Evolutionary conservation across 2,329 filamentous ascomycete genomes (phyloP), one percentile per base, ranked within the genome.

Genomic region (Alternaria sp.): DNA sequence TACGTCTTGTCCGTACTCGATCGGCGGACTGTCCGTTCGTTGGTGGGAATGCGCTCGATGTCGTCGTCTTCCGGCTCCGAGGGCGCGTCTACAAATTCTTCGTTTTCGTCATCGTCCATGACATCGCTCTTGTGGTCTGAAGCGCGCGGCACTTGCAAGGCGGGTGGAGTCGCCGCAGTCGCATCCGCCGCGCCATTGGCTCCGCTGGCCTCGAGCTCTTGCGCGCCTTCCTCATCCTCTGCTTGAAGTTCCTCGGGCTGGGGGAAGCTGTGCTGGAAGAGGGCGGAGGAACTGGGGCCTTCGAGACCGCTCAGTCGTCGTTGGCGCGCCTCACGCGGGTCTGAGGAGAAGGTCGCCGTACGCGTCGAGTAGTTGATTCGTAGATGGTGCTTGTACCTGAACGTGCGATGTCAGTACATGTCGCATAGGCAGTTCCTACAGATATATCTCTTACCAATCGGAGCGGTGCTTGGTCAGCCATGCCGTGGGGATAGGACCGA

Each of bases 401-500:
- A 5, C 15, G 36, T 6, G 5, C 36, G n/a, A 40, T 6, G 36
- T 40, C 36, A 40, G 36, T 17, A 17, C 9, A 11, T 40, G 9
- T 40, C n/a, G 8, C 36, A 40, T 17, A 40, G 8, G 36, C 36
- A 10, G n/a, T 40, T 40, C 36, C 15, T 40, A 0, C n/a, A 40
- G 36, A 2, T 0, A 40, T 1, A 17, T 40, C 15, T 40, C 36
- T 11, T 40, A 40, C 36, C 36, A 40, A 40, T 40, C 36, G 36
- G 36, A 40, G n/a, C 36, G 36, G n/a, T 40, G 36, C 36, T 40
- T 40, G 36, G 36, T 40, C n/a, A 74, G 72, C 56, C 46, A 26
- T 46, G 61, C 44, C 59, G 13, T 32, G 46, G 10, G 88, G 36
- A 90, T 87, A 36, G 88, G 88, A 1, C 88, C 88, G 62, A 90